phyloP scores from a whole-genome alignment of 164 flowering plant species.

The Nelumbo lutea region DNA sequence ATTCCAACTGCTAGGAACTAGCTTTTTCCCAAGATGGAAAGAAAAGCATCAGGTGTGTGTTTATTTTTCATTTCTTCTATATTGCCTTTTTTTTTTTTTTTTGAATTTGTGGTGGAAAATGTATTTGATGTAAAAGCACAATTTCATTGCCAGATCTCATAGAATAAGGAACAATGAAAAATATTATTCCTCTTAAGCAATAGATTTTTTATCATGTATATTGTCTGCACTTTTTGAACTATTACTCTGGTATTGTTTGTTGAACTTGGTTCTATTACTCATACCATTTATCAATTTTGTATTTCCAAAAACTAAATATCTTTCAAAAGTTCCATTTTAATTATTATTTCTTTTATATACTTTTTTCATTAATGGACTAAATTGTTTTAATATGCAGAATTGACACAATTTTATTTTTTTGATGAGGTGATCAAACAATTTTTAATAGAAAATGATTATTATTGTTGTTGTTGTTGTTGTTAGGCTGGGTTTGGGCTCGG shows the following conservation, averaged over 20 bases:
- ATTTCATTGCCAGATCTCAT: not conserved
- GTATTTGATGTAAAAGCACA: not conserved
- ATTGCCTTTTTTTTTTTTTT: too few relatives aligned
- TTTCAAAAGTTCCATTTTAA: not conserved
- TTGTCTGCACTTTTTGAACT: too few relatives aligned
- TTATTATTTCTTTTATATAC: not conserved
- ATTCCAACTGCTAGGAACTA: constrained; percentile 79
- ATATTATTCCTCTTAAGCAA: too few relatives aligned
- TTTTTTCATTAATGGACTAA: too few relatives aligned
- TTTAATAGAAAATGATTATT: too few relatives aligned
- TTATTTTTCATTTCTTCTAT: not conserved
- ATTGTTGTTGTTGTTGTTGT: too few relatives aligned
- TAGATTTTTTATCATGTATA: too few relatives aligned
- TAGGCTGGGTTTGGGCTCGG: too few relatives aligned
- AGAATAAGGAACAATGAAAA: not conserved
- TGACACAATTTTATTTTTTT: too few relatives aligned
- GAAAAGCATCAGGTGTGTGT: constrained; percentile 87
- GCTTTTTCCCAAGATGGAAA: constrained; percentile 94
- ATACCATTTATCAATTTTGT: too few relatives aligned
- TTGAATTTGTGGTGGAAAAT: not conserved
- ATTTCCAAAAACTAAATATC: not conserved
- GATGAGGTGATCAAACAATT: too few relatives aligned
- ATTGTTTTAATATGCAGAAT: too few relatives aligned
- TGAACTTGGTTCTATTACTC: not conserved
- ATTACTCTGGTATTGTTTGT: not conserved